Conservation (phyloP, 257 asterid genomes). For the Thymus quinquecostatus region DNA sequence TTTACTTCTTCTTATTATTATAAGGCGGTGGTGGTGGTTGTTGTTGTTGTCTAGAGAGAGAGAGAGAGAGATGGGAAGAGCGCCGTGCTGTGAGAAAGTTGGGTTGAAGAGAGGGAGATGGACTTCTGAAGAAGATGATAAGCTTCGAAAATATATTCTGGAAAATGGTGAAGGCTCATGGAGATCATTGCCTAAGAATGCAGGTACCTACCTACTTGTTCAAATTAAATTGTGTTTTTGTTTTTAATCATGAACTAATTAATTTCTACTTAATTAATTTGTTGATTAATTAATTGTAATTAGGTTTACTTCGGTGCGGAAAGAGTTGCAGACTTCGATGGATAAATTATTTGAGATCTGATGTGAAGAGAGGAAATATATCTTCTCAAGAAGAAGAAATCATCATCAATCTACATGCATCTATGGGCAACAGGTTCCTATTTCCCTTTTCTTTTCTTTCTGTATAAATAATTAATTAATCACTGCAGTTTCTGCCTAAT, state of each 20-base stretch:
- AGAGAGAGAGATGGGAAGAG: slow-evolving; percentile 60
- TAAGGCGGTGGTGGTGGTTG: too few species aligned
- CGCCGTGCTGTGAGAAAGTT: slow-evolving; percentile 91
- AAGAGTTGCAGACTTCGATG: slow-evolving; percentile 91
- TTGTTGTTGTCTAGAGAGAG: neutral
- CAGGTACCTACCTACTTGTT: slow-evolving; percentile 45
- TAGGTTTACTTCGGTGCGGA: slow-evolving; percentile 81
- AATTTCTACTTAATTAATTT: neutral
- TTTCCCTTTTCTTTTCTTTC: neutral
- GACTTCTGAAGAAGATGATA: slow-evolving; percentile 83
- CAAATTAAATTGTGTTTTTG: too few species aligned
- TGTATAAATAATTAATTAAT: too few species aligned
- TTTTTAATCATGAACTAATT: neutral
- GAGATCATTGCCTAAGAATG: slow-evolving; percentile 90
- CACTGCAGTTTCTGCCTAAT: too few species aligned
- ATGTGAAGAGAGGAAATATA: slow-evolving; percentile 85
- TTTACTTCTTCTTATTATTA: too few species aligned
- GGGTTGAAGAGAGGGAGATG: slow-evolving; percentile 85
- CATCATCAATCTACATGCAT: slow-evolving; percentile 66
- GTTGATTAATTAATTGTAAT: neutral
- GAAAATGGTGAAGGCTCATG: slow-evolving; percentile 86
- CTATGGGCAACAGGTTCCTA: slow-evolving; percentile 76
- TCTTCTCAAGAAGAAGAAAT: slow-evolving; percentile 62
- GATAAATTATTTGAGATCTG: slow-evolving; percentile 85
- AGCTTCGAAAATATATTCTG: slow-evolving; percentile 58